These are phyloP conservation scores for Stropharia rugosoannulata DNA, from an alignment of 768 basidiomycete species.

Conservation along the genomic window DNA sequence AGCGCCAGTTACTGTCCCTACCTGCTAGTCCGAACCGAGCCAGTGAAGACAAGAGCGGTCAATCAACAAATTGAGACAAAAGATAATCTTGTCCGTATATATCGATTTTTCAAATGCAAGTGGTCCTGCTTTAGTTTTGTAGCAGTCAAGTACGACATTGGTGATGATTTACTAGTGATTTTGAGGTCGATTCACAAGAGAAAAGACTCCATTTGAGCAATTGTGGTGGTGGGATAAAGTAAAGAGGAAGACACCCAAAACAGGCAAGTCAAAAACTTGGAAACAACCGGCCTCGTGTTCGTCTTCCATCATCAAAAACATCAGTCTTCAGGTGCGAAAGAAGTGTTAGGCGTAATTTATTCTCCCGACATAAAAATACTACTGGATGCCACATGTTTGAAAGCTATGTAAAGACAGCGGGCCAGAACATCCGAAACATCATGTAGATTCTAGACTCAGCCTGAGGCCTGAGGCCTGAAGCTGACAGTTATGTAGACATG, in stretches of 20 bases:
- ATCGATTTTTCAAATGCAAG: slow-evolving; percentile 10
- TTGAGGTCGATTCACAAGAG: slow-evolving; percentile 14
- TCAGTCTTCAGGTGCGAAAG: too few species aligned
- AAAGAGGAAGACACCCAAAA: slow-evolving; percentile 10
- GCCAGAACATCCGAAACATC: too few species aligned
- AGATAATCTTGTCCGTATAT: slow-evolving; percentile 12
- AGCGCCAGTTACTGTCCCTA: not conserved
- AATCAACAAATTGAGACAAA: slow-evolving; percentile 16
- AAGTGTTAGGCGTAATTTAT: too few species aligned
- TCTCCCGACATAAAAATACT: too few species aligned
- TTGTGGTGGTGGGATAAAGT: slow-evolving; percentile 16
- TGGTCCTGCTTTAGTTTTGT: slow-evolving; percentile 9
- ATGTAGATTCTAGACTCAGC: too few species aligned
- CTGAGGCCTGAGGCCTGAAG: too few species aligned
- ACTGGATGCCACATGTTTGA: too few species aligned
- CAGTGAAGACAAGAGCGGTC: slow-evolving; percentile 8
- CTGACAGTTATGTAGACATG: too few species aligned
- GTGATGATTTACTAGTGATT: not conserved
- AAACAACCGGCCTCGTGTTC: too few species aligned
- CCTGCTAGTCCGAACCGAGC: slow-evolving; percentile 6
- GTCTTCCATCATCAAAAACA: too few species aligned
- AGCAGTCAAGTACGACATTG: slow-evolving; percentile 13
- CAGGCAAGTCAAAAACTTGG: too few species aligned
- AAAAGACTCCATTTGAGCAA: slow-evolving; percentile 14
- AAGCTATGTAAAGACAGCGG: too few species aligned